Conservation (phyloP, 371 early-diverging fungal species). For the Mucor velutinosus region DNA sequence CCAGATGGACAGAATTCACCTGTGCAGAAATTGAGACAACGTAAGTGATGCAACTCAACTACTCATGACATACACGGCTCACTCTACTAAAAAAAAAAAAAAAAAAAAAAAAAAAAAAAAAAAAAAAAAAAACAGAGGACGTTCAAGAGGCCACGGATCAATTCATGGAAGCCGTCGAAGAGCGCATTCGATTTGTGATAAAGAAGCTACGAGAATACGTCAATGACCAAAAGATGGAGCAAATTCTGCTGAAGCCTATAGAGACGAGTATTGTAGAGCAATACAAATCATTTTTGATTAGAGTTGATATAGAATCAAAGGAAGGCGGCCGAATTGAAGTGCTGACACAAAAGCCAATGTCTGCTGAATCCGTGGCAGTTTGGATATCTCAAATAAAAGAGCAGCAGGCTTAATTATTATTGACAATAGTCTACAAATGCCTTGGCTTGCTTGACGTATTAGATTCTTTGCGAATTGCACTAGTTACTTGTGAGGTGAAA, state of each 20-base stretch:
- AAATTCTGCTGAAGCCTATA: conserved; percentile 71
- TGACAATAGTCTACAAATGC: background rate
- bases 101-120: background rate
- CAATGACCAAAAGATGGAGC: conserved; percentile 76
- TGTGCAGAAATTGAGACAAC: conserved; percentile 6
- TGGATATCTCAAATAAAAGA: conserved; percentile 29
- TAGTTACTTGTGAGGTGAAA: background rate
- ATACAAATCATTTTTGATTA: conserved; percentile 66
- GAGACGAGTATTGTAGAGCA: conserved; percentile 71
- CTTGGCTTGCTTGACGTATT: background rate
- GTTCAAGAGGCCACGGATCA: conserved; percentile 33
- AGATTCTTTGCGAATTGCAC: background rate
- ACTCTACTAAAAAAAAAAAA: background rate
- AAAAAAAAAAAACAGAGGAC: conserved; percentile 15
- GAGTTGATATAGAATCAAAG: conserved; percentile 57
- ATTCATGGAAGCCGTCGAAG: conserved; percentile 61
- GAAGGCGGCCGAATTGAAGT: conserved; percentile 19
- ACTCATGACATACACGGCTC: background rate
- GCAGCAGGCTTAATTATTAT: background rate
- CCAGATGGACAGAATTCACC: background rate
- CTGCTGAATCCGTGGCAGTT: conserved; percentile 23
- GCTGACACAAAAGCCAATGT: conserved; percentile 13
- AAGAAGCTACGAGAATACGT: conserved; percentile 70
- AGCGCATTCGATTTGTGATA: conserved; percentile 57
- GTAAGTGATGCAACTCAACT: conserved; percentile 10